These are phyloP conservation scores for Nevesoporus exiguus DNA, from an alignment of 768 basidiomycete species.

Conservation along the genomic window DNA sequence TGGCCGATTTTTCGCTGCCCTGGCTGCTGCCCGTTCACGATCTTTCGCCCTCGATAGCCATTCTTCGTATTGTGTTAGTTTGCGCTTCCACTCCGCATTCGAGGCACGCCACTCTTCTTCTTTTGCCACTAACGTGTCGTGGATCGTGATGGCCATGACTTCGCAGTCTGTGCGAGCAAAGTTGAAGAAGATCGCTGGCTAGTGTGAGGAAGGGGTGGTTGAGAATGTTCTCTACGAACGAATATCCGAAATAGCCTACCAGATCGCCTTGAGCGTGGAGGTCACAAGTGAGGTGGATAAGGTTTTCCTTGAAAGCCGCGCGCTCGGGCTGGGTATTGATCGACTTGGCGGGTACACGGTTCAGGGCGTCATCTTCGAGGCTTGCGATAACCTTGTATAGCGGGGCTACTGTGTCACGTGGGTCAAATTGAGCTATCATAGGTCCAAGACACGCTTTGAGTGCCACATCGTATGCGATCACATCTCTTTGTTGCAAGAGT, in stretches of 20 bases:
- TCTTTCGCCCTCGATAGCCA: conserved; percentile 49
- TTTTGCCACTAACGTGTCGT: conserved; percentile 34
- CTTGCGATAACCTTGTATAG: conserved; percentile 38
- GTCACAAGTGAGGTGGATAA: conserved; percentile 55
- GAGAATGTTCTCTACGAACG: background rate
- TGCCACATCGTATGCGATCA: conserved; percentile 53
- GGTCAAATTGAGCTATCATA: conserved; percentile 38
- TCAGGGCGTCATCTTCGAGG: conserved; percentile 40
- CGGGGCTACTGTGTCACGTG: conserved; percentile 30
- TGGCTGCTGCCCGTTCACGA: conserved; percentile 42
- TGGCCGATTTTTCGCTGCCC: conserved; percentile 37
- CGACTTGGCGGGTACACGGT: conserved; percentile 9
- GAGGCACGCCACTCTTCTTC: conserved; percentile 50
- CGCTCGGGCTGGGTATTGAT: conserved; percentile 35
- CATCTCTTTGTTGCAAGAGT: conserved; percentile 57
- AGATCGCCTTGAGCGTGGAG: conserved; percentile 52
- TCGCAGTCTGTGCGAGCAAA: conserved; percentile 63
- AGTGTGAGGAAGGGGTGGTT: background rate
- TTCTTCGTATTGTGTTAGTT: conserved; percentile 46
- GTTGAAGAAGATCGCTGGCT: conserved; percentile 68
- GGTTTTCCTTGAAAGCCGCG: conserved; percentile 36
- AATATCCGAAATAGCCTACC: conserved; percentile 34
- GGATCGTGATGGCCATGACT: conserved; percentile 42
- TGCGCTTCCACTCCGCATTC: conserved; percentile 48
- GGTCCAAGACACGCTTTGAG: conserved; percentile 44